phyloP scores from a whole-genome alignment of 805 yeast genomes.

The Pichia scutulata region DNA sequence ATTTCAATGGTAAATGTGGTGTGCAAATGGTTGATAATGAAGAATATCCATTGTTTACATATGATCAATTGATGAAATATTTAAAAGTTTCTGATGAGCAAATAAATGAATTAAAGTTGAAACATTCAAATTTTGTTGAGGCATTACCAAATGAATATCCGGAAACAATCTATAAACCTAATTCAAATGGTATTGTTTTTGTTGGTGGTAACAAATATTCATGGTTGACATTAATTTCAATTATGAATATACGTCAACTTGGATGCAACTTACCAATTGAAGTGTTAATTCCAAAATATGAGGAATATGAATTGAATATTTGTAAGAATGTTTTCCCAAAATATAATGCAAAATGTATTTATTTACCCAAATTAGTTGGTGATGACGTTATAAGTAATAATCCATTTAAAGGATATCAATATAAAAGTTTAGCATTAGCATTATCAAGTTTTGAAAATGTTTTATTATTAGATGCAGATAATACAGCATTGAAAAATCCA shows the following conservation, averaged over 20 bases:
- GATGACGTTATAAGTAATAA: conserved; percentile 53
- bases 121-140: conserved; percentile 40
- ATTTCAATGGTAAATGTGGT: conserved; percentile 1
- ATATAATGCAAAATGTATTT: conserved; percentile 57
- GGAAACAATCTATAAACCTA: conserved; percentile 38
- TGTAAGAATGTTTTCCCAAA: conserved; percentile 55
- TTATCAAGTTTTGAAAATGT: conserved; percentile 37
- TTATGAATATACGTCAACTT: conserved; percentile 50
- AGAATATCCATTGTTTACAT: background rate
- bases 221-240: conserved; percentile 58
- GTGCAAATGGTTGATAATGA: conserved; percentile 2
- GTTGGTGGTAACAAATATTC: conserved; percentile 77
- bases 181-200: conserved; percentile 46
- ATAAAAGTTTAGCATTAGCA: conserved; percentile 25
- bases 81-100: conserved; percentile 39
- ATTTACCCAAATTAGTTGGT: conserved; percentile 53
- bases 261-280: conserved; percentile 73
- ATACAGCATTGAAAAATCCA: conserved; percentile 32
- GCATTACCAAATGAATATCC: conserved; percentile 42
- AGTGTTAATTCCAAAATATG: conserved; percentile 65
- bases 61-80: conserved; percentile 34
- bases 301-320: conserved; percentile 62
- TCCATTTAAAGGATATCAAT: conserved; percentile 16
- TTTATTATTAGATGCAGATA: conserved; percentile 36
- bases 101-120: conserved; percentile 34